Evolutionary conservation across 352 stramenopile species (phyloP), one percentile per base, ranked within the genome.

Genomic region (Globisporangium canariense): DNA sequence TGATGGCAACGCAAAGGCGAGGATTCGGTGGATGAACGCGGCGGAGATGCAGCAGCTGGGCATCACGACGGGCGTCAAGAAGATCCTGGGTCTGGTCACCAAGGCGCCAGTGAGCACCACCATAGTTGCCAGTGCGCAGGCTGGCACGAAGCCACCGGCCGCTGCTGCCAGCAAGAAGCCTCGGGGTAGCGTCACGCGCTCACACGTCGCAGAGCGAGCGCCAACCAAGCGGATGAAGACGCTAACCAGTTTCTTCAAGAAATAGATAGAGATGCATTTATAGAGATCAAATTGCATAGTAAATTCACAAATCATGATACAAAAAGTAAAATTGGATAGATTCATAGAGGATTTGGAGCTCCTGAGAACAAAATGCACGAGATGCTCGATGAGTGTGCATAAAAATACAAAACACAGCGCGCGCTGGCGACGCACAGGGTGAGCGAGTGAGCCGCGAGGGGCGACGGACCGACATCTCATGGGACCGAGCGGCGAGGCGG

Each of bases 51-150:
- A 81, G 50, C 67, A 89, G 62, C 66, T 83, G 28, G 89, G 89
- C 28, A 94, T 97, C 68, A 96, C 89, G 1, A 96, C 88, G 0
- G 88, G 89, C 41, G 84, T 94, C 51, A 91, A 91, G 70, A 97
- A 97, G 65, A 92, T 96, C 28, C 59, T 97, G 41, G 59, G 83
- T 34, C 73, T 90, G 6, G 76, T 92, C 6, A 41, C 69, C 13
- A 68, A 75, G 52, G 20, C 51, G 22, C 34, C 50, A 3, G 5
- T 45, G 22, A 22, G 34, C 32, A 49, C 25, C 22, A 55, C 25
- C 36, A 55, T 25, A 13, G 22, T 2, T 16, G 60, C 41, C 40
- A 11, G 49, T 14, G 8, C 58, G 28, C 43, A 43, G 18, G 10
- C 2, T 14, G 13, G 28, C 18, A 11, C 10, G 36, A 45, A 58